A percentile compares a stretch with the other conserved stretches of the same genome.
Evolutionary conservation across 2,329 filamentous ascomycete species (phyloP).

Genomic region (Colletotrichum lupini): DNA sequence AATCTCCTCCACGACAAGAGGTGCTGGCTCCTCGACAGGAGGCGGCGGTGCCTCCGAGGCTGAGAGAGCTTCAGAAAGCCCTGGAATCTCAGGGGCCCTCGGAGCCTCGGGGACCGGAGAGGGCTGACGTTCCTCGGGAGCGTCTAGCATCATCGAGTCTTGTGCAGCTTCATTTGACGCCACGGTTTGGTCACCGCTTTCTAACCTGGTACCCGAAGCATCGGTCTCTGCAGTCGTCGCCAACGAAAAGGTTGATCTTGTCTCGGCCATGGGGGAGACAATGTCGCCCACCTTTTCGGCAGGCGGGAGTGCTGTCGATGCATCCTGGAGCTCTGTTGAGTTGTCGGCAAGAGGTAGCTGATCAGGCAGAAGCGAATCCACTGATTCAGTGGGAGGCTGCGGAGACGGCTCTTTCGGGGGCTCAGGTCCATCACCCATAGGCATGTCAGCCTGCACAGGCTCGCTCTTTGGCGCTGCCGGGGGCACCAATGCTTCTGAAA

Average conservation of each 20-base stretch:
- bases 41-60: neutral
- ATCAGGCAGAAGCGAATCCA: neutral
- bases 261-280: conserved; percentile 30
- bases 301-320: conserved; percentile 23
- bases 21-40: neutral
- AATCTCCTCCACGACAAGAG: conserved; percentile 6
- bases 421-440: conserved; percentile 18
- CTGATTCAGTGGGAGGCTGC: neutral
- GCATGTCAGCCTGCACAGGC: conserved; percentile 6
- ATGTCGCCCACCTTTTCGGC: conserved; percentile 33
- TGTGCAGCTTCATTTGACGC: conserved; percentile 17
- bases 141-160: conserved; percentile 24
- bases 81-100: neutral
- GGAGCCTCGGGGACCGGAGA: neutral
- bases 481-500: conserved; percentile 18
- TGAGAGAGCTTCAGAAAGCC: neutral
- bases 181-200: conserved; percentile 22
- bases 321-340: conserved; percentile 9
- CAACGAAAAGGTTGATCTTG: conserved; percentile 27
- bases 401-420: neutral
- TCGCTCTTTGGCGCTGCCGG: conserved; percentile 8
- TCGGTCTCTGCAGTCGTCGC: conserved; percentile 32
- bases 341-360: conserved; percentile 11
- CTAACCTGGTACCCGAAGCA: conserved; percentile 22
- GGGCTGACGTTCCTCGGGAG: neutral